Conservation (phyloP, 305 asterid genomes). For the Plantago coronopus region DNA sequence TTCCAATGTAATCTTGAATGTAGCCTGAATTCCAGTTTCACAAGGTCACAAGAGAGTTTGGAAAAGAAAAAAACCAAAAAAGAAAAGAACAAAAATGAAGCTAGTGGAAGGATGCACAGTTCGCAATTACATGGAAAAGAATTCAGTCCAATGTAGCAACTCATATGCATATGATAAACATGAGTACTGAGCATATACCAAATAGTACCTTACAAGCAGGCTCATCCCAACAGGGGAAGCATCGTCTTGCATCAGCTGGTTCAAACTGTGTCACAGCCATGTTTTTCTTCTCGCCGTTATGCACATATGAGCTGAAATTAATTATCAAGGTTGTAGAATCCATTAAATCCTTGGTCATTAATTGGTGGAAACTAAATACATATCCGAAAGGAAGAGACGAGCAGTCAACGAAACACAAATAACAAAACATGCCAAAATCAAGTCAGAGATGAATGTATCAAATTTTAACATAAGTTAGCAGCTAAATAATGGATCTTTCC, state of each 20-base stretch:
- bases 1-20: slow-evolving; percentile 91
- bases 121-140: too few relatives aligned
- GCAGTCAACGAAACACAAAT: slow-evolving; percentile 5
- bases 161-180: neutral
- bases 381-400: slow-evolving; percentile 11
- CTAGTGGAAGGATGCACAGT: neutral
- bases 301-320: slow-evolving; percentile 65
- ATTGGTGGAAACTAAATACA: neutral
- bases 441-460: neutral
- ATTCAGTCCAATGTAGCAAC: slow-evolving; percentile 9
- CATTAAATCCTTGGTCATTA: neutral
- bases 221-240: slow-evolving; percentile 99
- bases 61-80: neutral
- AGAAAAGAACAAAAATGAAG: neutral
- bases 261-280: slow-evolving; percentile 99
- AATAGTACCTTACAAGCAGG: slow-evolving; percentile 95
- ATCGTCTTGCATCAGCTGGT: slow-evolving; percentile 97
- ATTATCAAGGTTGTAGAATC: slow-evolving; percentile 18
- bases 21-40: slow-evolving; percentile 51
- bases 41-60: slow-evolving; percentile 17
- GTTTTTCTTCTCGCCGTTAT: slow-evolving; percentile 83
- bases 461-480: neutral
- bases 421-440: neutral
- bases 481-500: slow-evolving; percentile 5
- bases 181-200: neutral